A percentile compares a stretch with the other conserved stretches of the same genome.
Conservation (phyloP, 129 eudicot genomes). For the Silybum marianum region DNA sequence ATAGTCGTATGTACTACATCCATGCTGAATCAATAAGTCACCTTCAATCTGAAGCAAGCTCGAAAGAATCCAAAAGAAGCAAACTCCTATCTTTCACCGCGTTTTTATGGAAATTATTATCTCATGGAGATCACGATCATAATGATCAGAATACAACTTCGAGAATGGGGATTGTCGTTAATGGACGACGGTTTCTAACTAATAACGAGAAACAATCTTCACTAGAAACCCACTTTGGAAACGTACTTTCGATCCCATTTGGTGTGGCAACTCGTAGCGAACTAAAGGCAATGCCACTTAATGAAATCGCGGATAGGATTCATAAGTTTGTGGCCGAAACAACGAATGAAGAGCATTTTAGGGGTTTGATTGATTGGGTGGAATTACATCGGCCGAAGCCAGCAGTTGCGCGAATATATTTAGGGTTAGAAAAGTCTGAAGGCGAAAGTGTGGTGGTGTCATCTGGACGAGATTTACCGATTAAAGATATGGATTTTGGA, state of each 20-base stretch:
- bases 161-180: slow-evolving; percentile 52
- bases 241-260: slow-evolving; percentile 57
- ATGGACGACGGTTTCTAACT: slow-evolving; percentile 42
- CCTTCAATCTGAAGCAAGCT: slow-evolving; percentile 43
- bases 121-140: background rate
- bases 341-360: slow-evolving; percentile 43
- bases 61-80: slow-evolving; percentile 27
- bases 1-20: slow-evolving; percentile 39
- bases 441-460: slow-evolving; percentile 61
- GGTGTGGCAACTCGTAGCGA: slow-evolving; percentile 24
- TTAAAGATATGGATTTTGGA: slow-evolving; percentile 57
- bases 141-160: background rate
- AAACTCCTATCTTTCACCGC: slow-evolving; percentile 51
- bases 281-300: slow-evolving; percentile 34
- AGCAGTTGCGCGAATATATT: slow-evolving; percentile 44
- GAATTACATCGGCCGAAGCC: slow-evolving; percentile 47
- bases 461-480: slow-evolving; percentile 63
- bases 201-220: background rate
- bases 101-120: slow-evolving; percentile 46
- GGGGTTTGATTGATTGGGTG: slow-evolving; percentile 55
- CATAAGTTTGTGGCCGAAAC: slow-evolving; percentile 36
- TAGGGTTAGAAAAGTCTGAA: slow-evolving; percentile 17
- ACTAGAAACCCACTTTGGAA: slow-evolving; percentile 47
- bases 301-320: slow-evolving; percentile 30
- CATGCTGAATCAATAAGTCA: slow-evolving; percentile 25